Base-by-base conservation (phyloP, 495 filamentous ascomycete species). In the Talaromyces thailandensis region DNA sequence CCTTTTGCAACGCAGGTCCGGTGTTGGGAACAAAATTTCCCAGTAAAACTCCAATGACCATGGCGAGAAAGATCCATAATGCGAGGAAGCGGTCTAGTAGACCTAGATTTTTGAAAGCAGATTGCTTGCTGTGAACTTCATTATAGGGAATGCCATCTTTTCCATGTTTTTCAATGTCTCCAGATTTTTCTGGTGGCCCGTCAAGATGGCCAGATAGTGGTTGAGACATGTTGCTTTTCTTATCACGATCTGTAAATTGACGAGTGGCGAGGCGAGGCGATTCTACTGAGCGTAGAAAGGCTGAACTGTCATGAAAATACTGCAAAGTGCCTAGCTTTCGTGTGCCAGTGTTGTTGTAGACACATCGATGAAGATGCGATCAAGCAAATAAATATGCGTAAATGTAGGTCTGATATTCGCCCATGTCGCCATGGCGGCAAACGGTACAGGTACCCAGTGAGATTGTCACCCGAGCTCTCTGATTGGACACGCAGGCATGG, bases 61-160 rank as follows among this genome's bases (percentile, higher is more conserved):
- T 95, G 26, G 90, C 90, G 6, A 94, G 84, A 43, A 96, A 81
- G 68, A 95, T 94, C 91, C 92, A 94, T 6, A 92, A 12, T 4
- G 87, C 90, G 0, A 93, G 86, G 71, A 91, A 88, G 16, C 87
- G 83, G 70, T 94, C 89, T 14, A 94, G 80, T 61, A 81, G 82
- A 6, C 83, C 85, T 16, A 94, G 80, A 51, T 80, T 73, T 63
- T 81, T 74, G 62, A 86, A 82, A 8, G 80, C 69, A 12, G 72
- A 74, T 45, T 63, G 62, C 40, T 63, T 63, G 6, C 16, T 12
- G 24, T 57, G 48, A 2, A 45, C 9, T 18, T 21, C 24, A 21
- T 57, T 51, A 28, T 24, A 37, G 23, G 40, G 50, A 3, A 51
- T 9, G 9, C 31, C 26, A 9, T 14, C 6, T 6, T 51, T 45